phyloP scores from a whole-genome alignment of 2,329 filamentous ascomycete species.

The Penicillium sp. region DNA sequence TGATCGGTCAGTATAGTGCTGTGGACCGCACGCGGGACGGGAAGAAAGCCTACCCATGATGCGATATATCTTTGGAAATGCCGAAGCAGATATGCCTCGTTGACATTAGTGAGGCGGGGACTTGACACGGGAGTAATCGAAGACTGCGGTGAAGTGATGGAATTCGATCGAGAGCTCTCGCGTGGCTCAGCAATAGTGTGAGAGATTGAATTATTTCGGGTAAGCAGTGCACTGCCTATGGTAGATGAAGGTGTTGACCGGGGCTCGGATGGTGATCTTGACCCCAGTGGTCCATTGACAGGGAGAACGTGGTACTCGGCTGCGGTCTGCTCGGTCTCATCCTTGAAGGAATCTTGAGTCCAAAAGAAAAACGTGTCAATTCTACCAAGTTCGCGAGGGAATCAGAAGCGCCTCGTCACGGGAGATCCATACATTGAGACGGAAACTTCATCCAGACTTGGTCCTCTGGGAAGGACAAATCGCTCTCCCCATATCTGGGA shows the following conservation, averaged over 20 bases:
- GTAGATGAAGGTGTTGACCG: slow-evolving; percentile 22
- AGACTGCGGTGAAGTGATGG: slow-evolving; percentile 16
- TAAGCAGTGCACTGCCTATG: slow-evolving; percentile 17
- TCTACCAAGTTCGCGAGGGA: too few species aligned
- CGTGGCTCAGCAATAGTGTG: slow-evolving; percentile 12
- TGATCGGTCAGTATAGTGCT: slow-evolving; percentile 8
- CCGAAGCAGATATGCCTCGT: slow-evolving; percentile 30
- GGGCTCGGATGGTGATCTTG: slow-evolving; percentile 21
- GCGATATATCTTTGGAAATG: slow-evolving; percentile 30
- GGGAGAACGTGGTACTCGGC: slow-evolving; percentile 30
- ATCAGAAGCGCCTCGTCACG: too few species aligned
- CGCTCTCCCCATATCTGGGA: slow-evolving; percentile 32
- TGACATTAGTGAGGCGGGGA: slow-evolving; percentile 24
- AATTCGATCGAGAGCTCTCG: slow-evolving; percentile 12
- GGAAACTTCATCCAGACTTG: slow-evolving; percentile 30
- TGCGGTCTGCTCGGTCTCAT: slow-evolving; percentile 32
- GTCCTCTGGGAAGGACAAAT: slow-evolving; percentile 29
- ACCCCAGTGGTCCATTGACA: slow-evolving; percentile 11
- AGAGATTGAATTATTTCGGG: slow-evolving; percentile 10
- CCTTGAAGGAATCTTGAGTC: slow-evolving; percentile 28
- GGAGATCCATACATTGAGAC: slow-evolving; percentile 20
- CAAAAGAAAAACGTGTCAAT: background rate
- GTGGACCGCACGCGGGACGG: background rate
- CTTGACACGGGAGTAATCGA: slow-evolving; percentile 16
- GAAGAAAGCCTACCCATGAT: slow-evolving; percentile 23